Evolutionary conservation across 192 early-diverging fungal genomes (phyloP).

Genomic region (Funneliformis mosseae): DNA sequence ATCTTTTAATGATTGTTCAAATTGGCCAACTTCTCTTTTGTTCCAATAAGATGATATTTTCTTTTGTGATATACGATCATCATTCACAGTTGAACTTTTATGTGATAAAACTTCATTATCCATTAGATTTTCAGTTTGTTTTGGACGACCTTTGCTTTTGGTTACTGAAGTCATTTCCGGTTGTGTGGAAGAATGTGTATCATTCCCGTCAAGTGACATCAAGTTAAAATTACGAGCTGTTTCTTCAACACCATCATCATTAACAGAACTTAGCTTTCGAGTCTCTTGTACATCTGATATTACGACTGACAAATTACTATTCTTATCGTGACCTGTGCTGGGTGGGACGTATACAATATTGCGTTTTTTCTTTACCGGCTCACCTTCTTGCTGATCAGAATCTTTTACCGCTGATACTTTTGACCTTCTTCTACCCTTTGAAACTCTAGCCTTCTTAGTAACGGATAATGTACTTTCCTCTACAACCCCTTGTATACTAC

Average conservation of each 20-base stretch:
- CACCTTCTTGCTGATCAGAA: neutral
- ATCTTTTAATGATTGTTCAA: neutral
- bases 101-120: neutral
- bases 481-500: neutral
- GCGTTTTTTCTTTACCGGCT: neutral
- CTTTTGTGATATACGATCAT: neutral
- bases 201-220: neutral
- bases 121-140: neutral
- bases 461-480: neutral
- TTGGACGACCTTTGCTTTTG: neutral
- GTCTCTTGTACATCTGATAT: neutral
- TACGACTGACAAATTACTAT: neutral
- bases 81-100: neutral
- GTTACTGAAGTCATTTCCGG: neutral
- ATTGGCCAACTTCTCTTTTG: neutral
- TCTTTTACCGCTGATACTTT: neutral
- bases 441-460: neutral
- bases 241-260: neutral
- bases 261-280: neutral
- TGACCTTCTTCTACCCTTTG: neutral
- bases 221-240: neutral
- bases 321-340: neutral
- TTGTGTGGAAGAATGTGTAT: neutral
- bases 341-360: neutral
- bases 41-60: slow-evolving; percentile 13